A percentile compares a stretch with the other conserved stretches of the same genome.
Evolutionary conservation across 805 yeast species (phyloP).

Genomic region (Candida stauntonica): DNA sequence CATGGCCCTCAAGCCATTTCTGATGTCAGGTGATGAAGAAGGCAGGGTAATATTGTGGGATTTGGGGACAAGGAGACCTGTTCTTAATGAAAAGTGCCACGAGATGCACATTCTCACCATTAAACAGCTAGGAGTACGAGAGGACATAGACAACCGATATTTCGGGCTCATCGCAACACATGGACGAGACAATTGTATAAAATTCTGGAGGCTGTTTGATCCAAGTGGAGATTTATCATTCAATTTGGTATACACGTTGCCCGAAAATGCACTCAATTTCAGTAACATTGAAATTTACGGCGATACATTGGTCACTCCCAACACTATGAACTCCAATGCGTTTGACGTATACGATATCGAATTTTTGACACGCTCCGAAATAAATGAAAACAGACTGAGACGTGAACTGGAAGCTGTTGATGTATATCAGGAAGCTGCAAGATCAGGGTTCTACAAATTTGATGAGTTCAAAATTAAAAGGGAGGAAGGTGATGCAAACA

Average conservation of each 20-base stretch:
- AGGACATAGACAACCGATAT: constrained; percentile 21
- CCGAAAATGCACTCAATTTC: constrained; percentile 72
- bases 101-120: constrained; percentile 45
- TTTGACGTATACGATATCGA: constrained; percentile 55
- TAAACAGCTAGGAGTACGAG: constrained; percentile 36
- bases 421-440: constrained; percentile 15
- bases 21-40: constrained; percentile 15
- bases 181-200: constrained; percentile 57
- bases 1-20: constrained; percentile 13
- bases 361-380: constrained; percentile 12
- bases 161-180: constrained; percentile 54
- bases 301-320: constrained; percentile 49
- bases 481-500: constrained; percentile 12
- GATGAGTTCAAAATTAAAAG: constrained; percentile 16
- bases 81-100: constrained; percentile 59
- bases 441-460: constrained; percentile 13
- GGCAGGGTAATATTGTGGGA: constrained; percentile 40
- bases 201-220: constrained; percentile 39
- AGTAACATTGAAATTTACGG: constrained; percentile 50
- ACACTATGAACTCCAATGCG: constrained; percentile 56
- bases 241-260: constrained; percentile 41
- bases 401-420: constrained; percentile 25
- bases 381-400: constrained; percentile 17
- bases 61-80: constrained; percentile 49
- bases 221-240: constrained; percentile 1